phyloP scores from a whole-genome alignment of 176 grass and related monocot species.

The Oryza punctata region DNA sequence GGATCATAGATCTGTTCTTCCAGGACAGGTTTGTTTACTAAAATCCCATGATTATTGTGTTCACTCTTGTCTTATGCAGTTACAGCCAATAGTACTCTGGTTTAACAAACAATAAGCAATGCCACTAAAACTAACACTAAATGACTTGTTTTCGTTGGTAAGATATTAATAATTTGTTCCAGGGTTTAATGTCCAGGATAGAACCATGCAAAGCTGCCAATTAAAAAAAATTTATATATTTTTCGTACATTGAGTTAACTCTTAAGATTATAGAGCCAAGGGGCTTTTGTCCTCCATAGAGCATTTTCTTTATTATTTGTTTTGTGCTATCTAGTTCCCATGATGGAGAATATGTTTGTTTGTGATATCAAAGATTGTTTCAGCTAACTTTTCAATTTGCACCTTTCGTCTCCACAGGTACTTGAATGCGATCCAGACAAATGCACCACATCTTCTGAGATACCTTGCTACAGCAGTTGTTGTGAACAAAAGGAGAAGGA shows the following conservation, averaged over 20 bases:
- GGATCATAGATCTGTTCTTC: slow-evolving; percentile 92
- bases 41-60: background rate
- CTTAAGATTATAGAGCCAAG: background rate
- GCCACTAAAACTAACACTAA: background rate
- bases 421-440: slow-evolving; percentile 86
- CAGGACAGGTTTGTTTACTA: slow-evolving; percentile 76
- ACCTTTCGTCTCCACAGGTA: slow-evolving; percentile 45
- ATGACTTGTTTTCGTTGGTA: background rate
- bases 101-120: background rate
- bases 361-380: background rate
- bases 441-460: slow-evolving; percentile 81
- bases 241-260: background rate
- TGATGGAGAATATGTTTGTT: background rate
- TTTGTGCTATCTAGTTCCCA: background rate
- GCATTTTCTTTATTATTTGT: background rate
- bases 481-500: slow-evolving; percentile 94
- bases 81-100: background rate
- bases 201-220: background rate
- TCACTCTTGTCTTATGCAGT: background rate
- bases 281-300: too few species aligned
- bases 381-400: background rate
- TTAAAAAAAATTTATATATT: background rate
- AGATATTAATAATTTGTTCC: background rate
- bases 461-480: slow-evolving; percentile 81
- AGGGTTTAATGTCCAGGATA: background rate